Percentiles rank a stretch among this genome's conserved stretches.
These are phyloP conservation scores for Neostapfia colusana DNA, from an alignment of 176 grass and related monocot species.

Conservation along the genomic window DNA sequence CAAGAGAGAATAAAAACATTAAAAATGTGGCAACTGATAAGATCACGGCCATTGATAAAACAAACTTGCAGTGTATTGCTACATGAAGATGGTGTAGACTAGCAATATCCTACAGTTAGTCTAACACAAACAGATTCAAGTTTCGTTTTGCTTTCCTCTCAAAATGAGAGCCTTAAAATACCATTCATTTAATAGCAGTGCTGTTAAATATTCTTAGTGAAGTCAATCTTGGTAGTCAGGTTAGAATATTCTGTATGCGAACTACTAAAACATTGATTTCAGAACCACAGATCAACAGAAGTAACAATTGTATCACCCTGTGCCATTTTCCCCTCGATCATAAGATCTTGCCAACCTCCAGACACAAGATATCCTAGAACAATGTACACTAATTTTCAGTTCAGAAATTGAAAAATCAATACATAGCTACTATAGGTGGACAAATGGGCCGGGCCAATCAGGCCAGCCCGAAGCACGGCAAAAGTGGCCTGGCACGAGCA, in stretches of 20 bases:
- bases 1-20: constrained; percentile 18
- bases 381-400: neutral
- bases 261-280: neutral
- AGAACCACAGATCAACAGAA: neutral
- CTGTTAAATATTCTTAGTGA: constrained; percentile 3
- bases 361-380: neutral
- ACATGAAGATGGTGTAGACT: neutral
- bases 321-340: neutral
- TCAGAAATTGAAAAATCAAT: neutral
- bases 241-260: neutral
- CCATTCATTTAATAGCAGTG: neutral
- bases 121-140: neutral
- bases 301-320: neutral
- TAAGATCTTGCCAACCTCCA: neutral
- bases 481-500: no score
- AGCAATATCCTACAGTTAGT: neutral
- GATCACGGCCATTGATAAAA: neutral
- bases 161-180: neutral
- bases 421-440: constrained; percentile 5
- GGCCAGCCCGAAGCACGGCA: no score
- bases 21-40: neutral
- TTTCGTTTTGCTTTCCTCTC: neutral
- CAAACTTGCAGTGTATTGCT: neutral
- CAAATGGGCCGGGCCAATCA: no score
- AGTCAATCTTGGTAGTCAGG: neutral